These are phyloP conservation scores for Cladosporium sp. DNA, from an alignment of 2,329 filamentous ascomycete species.

Conservation along the genomic window DNA sequence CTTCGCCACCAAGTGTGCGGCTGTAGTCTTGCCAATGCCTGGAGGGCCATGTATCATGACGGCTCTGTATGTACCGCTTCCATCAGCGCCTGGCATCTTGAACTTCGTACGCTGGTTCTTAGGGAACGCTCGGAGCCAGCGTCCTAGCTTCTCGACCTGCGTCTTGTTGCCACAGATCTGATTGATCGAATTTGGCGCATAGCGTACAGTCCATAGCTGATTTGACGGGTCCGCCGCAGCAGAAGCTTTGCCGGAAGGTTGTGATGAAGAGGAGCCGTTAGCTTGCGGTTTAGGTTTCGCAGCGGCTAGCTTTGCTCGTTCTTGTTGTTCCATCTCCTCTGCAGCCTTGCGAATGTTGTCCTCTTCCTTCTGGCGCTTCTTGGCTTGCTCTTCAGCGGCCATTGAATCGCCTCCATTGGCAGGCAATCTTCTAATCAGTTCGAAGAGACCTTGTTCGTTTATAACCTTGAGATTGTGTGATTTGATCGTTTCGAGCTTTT, in stretches of 20 bases:
- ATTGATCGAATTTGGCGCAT: slow-evolving; percentile 78
- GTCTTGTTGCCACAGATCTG: slow-evolving; percentile 96
- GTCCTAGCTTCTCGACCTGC: slow-evolving; percentile 84
- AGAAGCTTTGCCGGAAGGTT: slow-evolving; percentile 31
- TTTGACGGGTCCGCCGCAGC: slow-evolving; percentile 51
- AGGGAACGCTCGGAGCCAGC: slow-evolving; percentile 81
- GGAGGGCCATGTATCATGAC: slow-evolving; percentile 94
- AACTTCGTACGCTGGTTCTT: slow-evolving; percentile 79
- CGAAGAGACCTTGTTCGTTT: slow-evolving; percentile 87
- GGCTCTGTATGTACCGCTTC: slow-evolving; percentile 78
- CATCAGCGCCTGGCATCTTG: slow-evolving; percentile 78
- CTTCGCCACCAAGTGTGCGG: slow-evolving; percentile 90
- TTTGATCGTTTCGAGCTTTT: slow-evolving; percentile 84
- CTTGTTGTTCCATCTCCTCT: slow-evolving; percentile 81
- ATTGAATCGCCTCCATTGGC: slow-evolving; percentile 85
- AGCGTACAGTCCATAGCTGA: slow-evolving; percentile 90
- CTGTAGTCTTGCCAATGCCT: slow-evolving; percentile 96
- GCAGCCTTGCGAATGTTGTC: slow-evolving; percentile 79
- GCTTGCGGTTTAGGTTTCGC: slow-evolving; percentile 42
- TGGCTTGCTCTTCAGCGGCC: slow-evolving; percentile 79
- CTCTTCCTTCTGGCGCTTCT: slow-evolving; percentile 83
- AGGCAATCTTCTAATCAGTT: slow-evolving; percentile 77
- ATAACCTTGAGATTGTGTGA: slow-evolving; percentile 84
- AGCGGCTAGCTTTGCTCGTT: slow-evolving; percentile 47
- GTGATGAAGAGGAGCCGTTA: slow-evolving; percentile 43